Percentiles rank a stretch among this genome's conserved stretches.
Conservation (phyloP, 2,329 filamentous ascomycete species). For the Aschersonia sp. region DNA sequence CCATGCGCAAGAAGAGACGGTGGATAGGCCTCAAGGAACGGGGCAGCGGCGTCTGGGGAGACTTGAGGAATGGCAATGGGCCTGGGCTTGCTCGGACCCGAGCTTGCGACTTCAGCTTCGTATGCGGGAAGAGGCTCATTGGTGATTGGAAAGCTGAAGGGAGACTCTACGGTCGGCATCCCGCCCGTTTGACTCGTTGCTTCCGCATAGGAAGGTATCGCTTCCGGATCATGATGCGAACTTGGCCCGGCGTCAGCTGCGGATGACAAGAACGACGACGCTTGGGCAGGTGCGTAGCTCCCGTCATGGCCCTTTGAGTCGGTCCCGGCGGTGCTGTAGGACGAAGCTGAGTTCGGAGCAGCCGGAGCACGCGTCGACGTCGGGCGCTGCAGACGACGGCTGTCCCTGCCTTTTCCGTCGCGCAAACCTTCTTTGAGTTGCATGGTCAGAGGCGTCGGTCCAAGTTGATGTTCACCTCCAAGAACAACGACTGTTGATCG, state of each 20-base stretch:
- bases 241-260: not conserved
- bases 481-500: too few relatives aligned
- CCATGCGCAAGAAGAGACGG: conserved; percentile 22
- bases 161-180: conserved; percentile 8
- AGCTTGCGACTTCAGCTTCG: conserved; percentile 1
- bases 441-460: not conserved
- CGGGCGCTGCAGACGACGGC: not conserved
- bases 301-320: not conserved
- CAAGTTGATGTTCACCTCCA: too few relatives aligned
- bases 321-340: too few relatives aligned
- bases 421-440: conserved; percentile 21
- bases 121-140: conserved; percentile 15
- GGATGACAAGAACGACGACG: not conserved
- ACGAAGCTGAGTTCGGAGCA: too few relatives aligned
- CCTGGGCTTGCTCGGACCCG: conserved; percentile 4
- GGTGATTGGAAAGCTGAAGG: conserved; percentile 25
- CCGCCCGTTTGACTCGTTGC: not conserved
- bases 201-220: conserved; percentile 4
- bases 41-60: conserved; percentile 16
- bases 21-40: conserved; percentile 24
- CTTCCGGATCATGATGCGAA: not conserved
- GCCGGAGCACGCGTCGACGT: not conserved
- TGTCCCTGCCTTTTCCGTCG: conserved; percentile 15
- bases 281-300: not conserved
- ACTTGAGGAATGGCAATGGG: conserved; percentile 27